phyloP scores from a whole-genome alignment of 139 green algal genomes.

The Chlorella sp. region DNA sequence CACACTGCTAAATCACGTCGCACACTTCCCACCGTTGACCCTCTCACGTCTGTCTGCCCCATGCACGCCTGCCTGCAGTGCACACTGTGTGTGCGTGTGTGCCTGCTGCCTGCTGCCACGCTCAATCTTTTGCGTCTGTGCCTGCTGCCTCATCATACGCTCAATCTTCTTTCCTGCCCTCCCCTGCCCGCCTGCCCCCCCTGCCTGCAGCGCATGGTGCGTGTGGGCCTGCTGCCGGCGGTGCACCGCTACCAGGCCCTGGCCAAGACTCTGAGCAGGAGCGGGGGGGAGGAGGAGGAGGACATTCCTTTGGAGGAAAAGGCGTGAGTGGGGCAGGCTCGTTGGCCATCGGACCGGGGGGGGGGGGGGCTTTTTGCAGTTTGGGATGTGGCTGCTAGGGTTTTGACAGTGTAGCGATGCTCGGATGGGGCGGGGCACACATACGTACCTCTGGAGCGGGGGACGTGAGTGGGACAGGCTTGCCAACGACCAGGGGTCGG shows the following conservation, averaged over 20 bases:
- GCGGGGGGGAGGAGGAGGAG: constrained; percentile 1
- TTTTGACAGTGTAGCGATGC: too few relatives aligned
- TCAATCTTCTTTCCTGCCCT: neutral
- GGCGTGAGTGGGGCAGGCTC: neutral
- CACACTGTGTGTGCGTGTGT: neutral
- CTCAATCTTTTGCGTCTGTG: neutral
- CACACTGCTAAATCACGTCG: too few relatives aligned
- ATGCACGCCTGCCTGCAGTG: neutral
- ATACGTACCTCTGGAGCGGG: too few relatives aligned
- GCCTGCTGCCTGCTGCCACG: neutral
- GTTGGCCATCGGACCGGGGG: too few relatives aligned
- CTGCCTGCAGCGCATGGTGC: constrained; percentile 59
- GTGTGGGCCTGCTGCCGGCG: constrained; percentile 64
- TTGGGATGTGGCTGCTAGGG: too few relatives aligned
- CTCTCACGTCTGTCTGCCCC: too few relatives aligned
- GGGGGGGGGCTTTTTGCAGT: too few relatives aligned
- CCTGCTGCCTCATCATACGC: neutral
- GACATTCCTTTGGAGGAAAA: neutral
- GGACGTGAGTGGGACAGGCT: too few relatives aligned
- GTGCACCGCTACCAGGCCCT: constrained; percentile 37
- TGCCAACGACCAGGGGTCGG: too few relatives aligned
- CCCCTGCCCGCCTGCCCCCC: neutral
- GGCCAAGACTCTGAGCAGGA: constrained; percentile 29
- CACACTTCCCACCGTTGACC: too few relatives aligned
- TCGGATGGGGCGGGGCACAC: too few relatives aligned